A percentile compares a stretch with the other conserved stretches of the same genome.
Conservation (phyloP, 2,329 filamentous ascomycete species). For the Penicillium janthinellum region DNA sequence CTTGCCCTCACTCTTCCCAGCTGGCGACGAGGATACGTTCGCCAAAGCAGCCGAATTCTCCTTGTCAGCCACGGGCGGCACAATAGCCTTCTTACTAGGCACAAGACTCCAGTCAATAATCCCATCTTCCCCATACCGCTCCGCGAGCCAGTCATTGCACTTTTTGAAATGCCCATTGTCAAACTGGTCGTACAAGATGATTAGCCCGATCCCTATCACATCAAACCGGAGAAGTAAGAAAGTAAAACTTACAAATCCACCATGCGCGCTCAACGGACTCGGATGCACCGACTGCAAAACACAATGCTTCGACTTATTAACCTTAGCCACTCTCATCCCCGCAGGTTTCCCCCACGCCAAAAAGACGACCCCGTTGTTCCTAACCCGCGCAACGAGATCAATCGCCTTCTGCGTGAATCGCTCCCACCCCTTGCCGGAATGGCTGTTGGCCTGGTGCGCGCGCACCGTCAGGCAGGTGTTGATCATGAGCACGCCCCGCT, state of each 20-base stretch:
- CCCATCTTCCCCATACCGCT: conserved; percentile 75
- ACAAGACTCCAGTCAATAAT: conserved; percentile 82
- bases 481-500: conserved; percentile 86
- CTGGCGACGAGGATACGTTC: conserved; percentile 4
- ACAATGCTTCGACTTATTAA: conserved; percentile 73
- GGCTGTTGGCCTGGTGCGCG: conserved; percentile 82
- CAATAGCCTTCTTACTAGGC: conserved; percentile 22
- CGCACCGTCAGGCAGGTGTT: conserved; percentile 95
- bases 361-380: conserved; percentile 84
- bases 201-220: not conserved
- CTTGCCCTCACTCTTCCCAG: conserved; percentile 5
- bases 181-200: conserved; percentile 32
- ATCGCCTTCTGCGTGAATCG: conserved; percentile 88
- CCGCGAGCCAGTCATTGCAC: conserved; percentile 68
- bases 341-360: conserved; percentile 91
- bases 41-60: conserved; percentile 24
- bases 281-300: conserved; percentile 89
- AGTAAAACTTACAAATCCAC: conserved; percentile 66
- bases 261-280: conserved; percentile 81
- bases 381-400: conserved; percentile 76
- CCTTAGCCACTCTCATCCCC: conserved; percentile 71
- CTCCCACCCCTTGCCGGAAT: conserved; percentile 89
- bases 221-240: not conserved
- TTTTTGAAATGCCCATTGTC: conserved; percentile 51
- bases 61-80: conserved; percentile 21